These are phyloP conservation scores for Talaromyces sp. DNA, from an alignment of 2,329 filamentous ascomycete genomes.

Conservation along the genomic window DNA sequence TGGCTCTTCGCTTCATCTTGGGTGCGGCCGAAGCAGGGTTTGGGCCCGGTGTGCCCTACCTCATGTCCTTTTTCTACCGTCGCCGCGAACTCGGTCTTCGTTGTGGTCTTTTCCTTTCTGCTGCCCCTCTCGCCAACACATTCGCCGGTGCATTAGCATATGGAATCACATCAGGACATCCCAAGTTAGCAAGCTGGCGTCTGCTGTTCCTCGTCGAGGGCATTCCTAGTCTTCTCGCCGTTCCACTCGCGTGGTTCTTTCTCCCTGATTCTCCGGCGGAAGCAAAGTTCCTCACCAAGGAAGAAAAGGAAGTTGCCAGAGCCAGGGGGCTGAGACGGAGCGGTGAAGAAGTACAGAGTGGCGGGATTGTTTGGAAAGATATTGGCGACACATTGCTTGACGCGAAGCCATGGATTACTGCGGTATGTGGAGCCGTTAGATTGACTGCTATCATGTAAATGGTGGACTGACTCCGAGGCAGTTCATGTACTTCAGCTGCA, in stretches of 20 bases:
- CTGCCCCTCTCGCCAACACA: constrained; percentile 67
- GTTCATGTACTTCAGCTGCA: constrained; percentile 57
- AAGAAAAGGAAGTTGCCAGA: constrained; percentile 55
- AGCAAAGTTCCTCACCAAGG: constrained; percentile 51
- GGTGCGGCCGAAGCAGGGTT: constrained; percentile 44
- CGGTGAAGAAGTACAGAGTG: constrained; percentile 40
- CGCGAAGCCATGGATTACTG: constrained; percentile 45
- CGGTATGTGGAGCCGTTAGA: constrained; percentile 24
- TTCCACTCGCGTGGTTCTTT: constrained; percentile 51
- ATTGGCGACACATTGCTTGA: constrained; percentile 42
- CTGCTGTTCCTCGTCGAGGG: constrained; percentile 63
- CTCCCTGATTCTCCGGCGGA: constrained; percentile 50
- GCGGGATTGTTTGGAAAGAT: constrained; percentile 43
- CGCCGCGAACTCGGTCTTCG: constrained; percentile 53
- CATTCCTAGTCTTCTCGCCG: constrained; percentile 53
- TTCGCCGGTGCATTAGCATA: constrained; percentile 68
- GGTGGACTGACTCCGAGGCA: constrained; percentile 11
- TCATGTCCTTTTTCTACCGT: constrained; percentile 56
- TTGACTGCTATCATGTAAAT: background rate
- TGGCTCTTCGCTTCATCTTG: constrained; percentile 47
- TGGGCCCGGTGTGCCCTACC: constrained; percentile 43
- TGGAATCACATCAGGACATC: constrained; percentile 57
- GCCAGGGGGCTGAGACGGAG: constrained; percentile 50
- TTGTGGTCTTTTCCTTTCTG: constrained; percentile 50
- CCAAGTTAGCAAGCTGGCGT: constrained; percentile 58